A percentile compares a stretch with the other conserved stretches of the same genome.
Evolutionary conservation across 345 rosid species (phyloP).

Genomic region (Populus simonii): DNA sequence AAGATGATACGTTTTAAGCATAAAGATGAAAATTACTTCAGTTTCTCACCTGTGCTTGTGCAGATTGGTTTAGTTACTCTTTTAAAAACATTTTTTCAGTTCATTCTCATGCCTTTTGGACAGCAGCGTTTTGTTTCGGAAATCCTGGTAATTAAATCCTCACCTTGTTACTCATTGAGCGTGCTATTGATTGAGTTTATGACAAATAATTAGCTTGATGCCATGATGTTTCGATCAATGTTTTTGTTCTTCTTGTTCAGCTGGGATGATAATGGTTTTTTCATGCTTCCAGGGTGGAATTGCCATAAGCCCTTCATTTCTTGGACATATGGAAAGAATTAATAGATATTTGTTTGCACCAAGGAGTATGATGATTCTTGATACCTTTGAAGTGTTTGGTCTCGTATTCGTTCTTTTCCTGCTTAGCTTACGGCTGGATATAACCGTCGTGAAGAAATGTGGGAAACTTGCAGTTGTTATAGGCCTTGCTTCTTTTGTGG

Average conservation of each 20-base stretch:
- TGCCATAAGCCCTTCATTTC: conserved; percentile 34
- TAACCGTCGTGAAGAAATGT: conserved; percentile 28
- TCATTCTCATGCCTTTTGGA: conserved; percentile 33
- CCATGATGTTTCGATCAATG: neutral
- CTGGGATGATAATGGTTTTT: neutral
- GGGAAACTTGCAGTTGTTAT: conserved; percentile 36
- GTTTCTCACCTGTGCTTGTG: conserved; percentile 25
- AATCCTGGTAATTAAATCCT: conserved; percentile 25
- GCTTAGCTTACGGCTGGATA: conserved; percentile 36
- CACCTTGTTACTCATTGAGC: neutral
- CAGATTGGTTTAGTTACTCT: conserved; percentile 28
- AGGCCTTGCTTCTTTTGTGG: conserved; percentile 27
- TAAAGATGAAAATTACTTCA: conserved; percentile 1
- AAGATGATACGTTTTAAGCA: neutral
- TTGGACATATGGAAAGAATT: conserved; percentile 24
- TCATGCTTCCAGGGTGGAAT: conserved; percentile 38
- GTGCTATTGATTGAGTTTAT: too few species aligned
- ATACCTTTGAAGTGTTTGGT: conserved; percentile 28
- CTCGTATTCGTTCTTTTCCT: conserved; percentile 33
- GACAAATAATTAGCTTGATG: neutral
- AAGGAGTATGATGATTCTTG: conserved; percentile 21
- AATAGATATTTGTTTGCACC: conserved; percentile 14
- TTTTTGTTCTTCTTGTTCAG: too few species aligned
- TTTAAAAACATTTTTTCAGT: conserved; percentile 19
- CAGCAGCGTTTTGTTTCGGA: conserved; percentile 32